Conservation (phyloP, 805 yeast genomes). For the Sungouiozyma intestinalis region DNA sequence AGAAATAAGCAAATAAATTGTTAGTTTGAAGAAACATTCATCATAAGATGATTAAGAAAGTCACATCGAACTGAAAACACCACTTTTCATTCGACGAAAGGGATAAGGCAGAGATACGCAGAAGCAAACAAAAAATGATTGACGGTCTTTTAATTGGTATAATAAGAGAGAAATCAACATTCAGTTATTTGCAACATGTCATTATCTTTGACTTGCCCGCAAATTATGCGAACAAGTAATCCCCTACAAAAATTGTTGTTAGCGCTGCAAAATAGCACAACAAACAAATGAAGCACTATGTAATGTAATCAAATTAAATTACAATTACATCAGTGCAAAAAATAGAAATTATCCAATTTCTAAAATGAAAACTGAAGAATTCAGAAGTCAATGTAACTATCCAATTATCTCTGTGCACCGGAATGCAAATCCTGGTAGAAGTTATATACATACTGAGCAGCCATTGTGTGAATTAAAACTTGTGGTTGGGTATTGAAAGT, state of each 20-base stretch:
- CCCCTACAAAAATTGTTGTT: conserved; percentile 18
- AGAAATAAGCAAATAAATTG: conserved; percentile 1
- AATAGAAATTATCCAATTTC: background rate
- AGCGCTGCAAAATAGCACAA: background rate
- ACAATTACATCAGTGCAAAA: background rate
- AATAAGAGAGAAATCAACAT: conserved; percentile 4
- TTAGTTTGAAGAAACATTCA: background rate
- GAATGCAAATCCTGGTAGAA: background rate
- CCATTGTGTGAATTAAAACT: conserved; percentile 19
- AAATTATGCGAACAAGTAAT: conserved; percentile 11
- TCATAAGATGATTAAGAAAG: conserved; percentile 15
- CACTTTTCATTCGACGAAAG: conserved; percentile 32
- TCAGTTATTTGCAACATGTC: conserved; percentile 10
- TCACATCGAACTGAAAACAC: conserved; percentile 32
- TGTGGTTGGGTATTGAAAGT: background rate
- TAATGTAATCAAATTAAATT: background rate
- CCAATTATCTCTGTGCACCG: conserved; percentile 1
- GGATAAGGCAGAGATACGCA: conserved; percentile 27
- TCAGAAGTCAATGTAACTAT: conserved; percentile 8
- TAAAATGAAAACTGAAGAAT: background rate
- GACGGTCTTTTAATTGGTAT: conserved; percentile 3
- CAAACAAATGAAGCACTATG: too few relatives aligned
- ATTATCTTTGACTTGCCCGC: conserved; percentile 18
- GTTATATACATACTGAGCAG: conserved; percentile 29
- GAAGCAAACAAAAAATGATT: conserved; percentile 5